A percentile compares a stretch with the other conserved stretches of the same genome.
Conservation (phyloP, 2,329 filamentous ascomycete genomes). For the Fusarium chuoi region DNA sequence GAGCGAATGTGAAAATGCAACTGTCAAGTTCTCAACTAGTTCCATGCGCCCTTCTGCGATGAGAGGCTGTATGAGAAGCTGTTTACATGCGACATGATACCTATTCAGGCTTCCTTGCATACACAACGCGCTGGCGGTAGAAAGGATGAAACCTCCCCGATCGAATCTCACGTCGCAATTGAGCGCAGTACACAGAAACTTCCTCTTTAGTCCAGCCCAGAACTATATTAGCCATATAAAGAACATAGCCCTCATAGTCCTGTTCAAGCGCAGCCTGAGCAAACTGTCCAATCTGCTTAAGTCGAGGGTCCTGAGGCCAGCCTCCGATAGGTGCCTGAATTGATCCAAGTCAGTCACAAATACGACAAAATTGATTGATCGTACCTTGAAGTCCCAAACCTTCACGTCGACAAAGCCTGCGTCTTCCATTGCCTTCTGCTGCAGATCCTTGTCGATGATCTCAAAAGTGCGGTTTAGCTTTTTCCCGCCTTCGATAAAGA, state of each 20-base stretch:
- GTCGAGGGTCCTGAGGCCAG: conserved; percentile 21
- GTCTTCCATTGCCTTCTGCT: conserved; percentile 36
- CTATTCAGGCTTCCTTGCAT: conserved; percentile 35
- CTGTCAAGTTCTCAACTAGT: too few species aligned
- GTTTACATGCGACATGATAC: rapidly evolving
- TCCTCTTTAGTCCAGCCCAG: conserved; percentile 51
- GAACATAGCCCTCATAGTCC: conserved; percentile 49
- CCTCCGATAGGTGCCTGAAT: conserved; percentile 34
- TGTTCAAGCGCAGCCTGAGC: conserved; percentile 48
- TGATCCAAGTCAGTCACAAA: background rate
- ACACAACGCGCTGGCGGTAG: conserved; percentile 46
- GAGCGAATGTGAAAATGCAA: too few species aligned
- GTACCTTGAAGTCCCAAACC: conserved; percentile 36
- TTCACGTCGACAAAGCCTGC: conserved; percentile 37
- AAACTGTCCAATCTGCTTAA: conserved; percentile 41
- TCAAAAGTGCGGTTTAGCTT: conserved; percentile 46
- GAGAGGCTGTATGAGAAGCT: too few species aligned
- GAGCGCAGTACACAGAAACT: conserved; percentile 48
- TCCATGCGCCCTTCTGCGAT: too few species aligned
- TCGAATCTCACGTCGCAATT: conserved; percentile 48
- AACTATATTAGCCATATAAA: conserved; percentile 49
- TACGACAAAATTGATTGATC: rapidly evolving
- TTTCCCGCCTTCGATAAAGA: conserved; percentile 46
- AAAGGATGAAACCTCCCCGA: conserved; percentile 44
- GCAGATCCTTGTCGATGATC: conserved; percentile 33